Base-by-base conservation (phyloP, 805 yeast species). In the Kodamaea neixiangensis region DNA sequence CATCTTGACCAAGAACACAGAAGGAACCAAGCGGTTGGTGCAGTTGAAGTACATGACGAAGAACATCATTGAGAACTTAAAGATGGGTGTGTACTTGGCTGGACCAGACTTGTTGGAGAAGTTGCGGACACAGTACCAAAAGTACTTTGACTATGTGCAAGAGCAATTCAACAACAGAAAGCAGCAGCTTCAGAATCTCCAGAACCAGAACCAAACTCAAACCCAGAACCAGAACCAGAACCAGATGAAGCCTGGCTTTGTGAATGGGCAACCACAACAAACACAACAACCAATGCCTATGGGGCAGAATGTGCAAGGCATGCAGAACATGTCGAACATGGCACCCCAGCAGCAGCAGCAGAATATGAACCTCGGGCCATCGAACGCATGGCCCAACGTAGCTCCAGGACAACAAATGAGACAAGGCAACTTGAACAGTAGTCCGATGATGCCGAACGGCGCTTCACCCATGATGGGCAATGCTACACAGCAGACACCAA, bases 1-100 rank as follows among this genome's bases (percentile, higher is more conserved):
- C 62, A 79, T 86, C 52, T 74, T 89, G 53, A 87, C 96, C 1
- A 83, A 85, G 58, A 87, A 87, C 64, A 79, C 77, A 45, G 88
- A 84, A 46, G 92, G 89, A 7, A 86, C 96, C 1, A 83, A 82
- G 60, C 80, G 88, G 57, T 78, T 91, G 52, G 77, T 91, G 53
- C 92, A 87, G 63, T 81, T 88, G 76, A 85, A 89, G 67, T 78
- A 83, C 53, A 85, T 89, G 85, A 83, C 89, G 41, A 85, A 83
- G 60, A 87, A 85, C 62, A 87, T 89, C 53, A 69, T 85, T 57
- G 94, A 89, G 47, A 83, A 80, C 43, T 73, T 89, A 56, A 79
- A 83, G 51, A 76, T 81, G 55, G 86, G 86, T 3, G 73, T 78
- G 18, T 89, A 79, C 61, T 79, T 84, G 54, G 92, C 92, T 1